phyloP scores from a whole-genome alignment of 495 filamentous ascomycete genomes.

The Aspergillus coremiiformis region DNA sequence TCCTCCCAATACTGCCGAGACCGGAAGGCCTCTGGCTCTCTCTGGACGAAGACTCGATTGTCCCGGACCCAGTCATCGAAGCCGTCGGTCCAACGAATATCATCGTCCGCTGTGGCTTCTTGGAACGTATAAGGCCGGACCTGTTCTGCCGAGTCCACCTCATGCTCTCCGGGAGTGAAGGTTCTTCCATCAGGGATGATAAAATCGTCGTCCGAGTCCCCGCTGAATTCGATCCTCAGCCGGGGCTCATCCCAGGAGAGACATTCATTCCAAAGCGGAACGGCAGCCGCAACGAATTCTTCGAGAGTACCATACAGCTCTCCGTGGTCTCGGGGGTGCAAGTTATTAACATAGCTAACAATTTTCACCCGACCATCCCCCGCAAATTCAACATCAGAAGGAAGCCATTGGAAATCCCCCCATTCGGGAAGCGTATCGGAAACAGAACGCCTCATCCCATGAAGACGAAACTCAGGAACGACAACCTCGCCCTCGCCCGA shows the following conservation, averaged over 20 bases:
- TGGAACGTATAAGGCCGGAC: background rate
- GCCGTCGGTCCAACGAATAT: background rate
- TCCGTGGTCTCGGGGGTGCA: constrained; percentile 43
- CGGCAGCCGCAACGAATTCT: constrained; percentile 34
- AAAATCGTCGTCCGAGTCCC: background rate
- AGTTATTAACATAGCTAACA: constrained; percentile 53
- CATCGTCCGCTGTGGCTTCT: background rate
- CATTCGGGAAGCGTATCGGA: background rate
- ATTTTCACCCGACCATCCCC: constrained; percentile 24
- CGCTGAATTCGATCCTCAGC: constrained; percentile 7
- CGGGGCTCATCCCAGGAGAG: constrained; percentile 6
- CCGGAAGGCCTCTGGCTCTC: constrained; percentile 6
- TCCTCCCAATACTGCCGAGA: background rate
- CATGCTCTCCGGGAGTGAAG: background rate
- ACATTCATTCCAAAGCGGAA: constrained; percentile 47
- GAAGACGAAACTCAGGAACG: too few species aligned
- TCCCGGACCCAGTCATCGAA: background rate
- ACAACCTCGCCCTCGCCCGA: background rate
- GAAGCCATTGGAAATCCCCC: constrained; percentile 51
- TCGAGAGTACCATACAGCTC: constrained; percentile 44
- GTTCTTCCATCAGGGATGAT: background rate
- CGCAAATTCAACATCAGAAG: constrained; percentile 43
- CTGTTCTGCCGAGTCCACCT: background rate
- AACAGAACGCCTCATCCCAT: too few species aligned
- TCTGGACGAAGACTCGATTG: background rate